A percentile compares a stretch with the other conserved stretches of the same genome.
Conservation (phyloP, 345 rosid genomes). For the Populus deltoides region DNA sequence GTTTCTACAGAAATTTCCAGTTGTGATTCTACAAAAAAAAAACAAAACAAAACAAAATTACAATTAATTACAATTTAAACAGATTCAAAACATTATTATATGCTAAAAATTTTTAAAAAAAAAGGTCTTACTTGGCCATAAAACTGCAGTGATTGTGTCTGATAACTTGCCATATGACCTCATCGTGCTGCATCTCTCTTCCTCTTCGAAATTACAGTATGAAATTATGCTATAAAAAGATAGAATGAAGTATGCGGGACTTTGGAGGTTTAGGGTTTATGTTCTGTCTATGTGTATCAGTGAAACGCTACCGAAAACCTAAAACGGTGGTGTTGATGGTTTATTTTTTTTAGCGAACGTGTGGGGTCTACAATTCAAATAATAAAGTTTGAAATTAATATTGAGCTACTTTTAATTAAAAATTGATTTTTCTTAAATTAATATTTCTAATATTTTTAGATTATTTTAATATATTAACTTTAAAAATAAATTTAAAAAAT, state of each 20-base stretch:
- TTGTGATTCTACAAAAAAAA: slow-evolving; percentile 54
- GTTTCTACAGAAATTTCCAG: slow-evolving; percentile 90
- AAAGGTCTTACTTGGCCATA: slow-evolving; percentile 73
- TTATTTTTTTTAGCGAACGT: not conserved
- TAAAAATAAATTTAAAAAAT: too few species aligned
- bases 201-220: not conserved
- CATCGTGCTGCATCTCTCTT: slow-evolving; percentile 85
- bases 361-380: not conserved
- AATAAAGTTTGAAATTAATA: too few species aligned
- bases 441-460: too few species aligned
- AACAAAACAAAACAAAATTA: not conserved
- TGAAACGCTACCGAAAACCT: not conserved
- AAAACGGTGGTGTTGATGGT: not conserved
- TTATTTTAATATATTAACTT: too few species aligned
- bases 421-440: too few species aligned
- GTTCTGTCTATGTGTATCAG: not conserved
- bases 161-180: slow-evolving; percentile 95
- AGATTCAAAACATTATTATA: not conserved
- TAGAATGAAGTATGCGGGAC: not conserved
- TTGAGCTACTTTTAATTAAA: too few species aligned
- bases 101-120: not conserved
- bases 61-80: not conserved
- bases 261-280: not conserved
- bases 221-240: not conserved
- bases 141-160: slow-evolving; percentile 97